Evolutionary conservation across 1,284 basidiomycete species (phyloP).

Genomic region (Hymenochaete sp.): DNA sequence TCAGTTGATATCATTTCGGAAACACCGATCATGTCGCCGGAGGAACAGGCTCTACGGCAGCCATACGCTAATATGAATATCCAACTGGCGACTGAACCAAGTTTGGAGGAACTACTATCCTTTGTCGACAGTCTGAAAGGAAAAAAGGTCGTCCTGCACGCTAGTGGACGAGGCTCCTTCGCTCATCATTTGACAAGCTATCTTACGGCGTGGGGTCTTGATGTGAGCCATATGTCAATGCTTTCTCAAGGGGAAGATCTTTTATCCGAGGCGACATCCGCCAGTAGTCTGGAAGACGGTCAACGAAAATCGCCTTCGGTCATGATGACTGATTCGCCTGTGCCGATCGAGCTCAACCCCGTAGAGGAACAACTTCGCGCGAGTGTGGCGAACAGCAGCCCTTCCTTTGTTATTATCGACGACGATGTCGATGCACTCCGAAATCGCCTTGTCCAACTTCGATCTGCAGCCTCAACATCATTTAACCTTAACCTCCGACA

Average conservation of each 20-base stretch:
- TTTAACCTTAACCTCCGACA: conserved; percentile 43
- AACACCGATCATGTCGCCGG: conserved; percentile 27
- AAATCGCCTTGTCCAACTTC: conserved; percentile 56
- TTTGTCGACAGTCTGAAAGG: conserved; percentile 80
- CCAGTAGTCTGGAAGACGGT: conserved; percentile 4
- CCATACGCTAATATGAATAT: conserved; percentile 34
- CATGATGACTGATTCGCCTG: conserved; percentile 15
- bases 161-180: conserved; percentile 75
- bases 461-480: conserved; percentile 42
- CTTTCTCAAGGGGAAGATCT: conserved; percentile 35
- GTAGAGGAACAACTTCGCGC: conserved; percentile 11
- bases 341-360: conserved; percentile 11
- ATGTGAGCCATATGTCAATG: conserved; percentile 76
- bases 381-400: background rate
- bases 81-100: conserved; percentile 58
- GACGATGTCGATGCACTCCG: conserved; percentile 75
- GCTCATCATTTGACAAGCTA: conserved; percentile 87
- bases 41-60: conserved; percentile 39
- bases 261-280: conserved; percentile 16
- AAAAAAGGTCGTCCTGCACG: conserved; percentile 74
- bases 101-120: conserved; percentile 61
- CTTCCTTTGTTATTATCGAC: conserved; percentile 78
- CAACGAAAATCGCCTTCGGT: conserved; percentile 14
- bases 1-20: conserved; percentile 30
- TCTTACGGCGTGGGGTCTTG: conserved; percentile 89